Evolutionary conservation across 1,284 basidiomycete genomes (phyloP).

Genomic region (Heterobasidion parviporum): DNA sequence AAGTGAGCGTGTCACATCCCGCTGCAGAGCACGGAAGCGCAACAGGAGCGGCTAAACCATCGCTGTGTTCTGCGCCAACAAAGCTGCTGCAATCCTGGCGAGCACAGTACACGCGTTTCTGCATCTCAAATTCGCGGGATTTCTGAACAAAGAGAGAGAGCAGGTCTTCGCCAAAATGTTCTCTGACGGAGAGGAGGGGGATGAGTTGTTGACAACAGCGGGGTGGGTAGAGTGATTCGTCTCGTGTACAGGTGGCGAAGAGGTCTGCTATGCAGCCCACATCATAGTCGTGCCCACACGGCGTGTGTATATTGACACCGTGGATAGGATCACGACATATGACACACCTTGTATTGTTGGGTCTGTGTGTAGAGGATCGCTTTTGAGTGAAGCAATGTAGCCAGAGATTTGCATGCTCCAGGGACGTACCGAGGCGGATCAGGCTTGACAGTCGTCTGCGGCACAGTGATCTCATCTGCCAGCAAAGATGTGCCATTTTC

Average conservation of each 20-base stretch:
- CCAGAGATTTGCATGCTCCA: too few species aligned
- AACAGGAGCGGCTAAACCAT: background rate
- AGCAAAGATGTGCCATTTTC: too few species aligned
- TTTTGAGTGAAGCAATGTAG: too few species aligned
- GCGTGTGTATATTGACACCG: slow-evolving; percentile 22
- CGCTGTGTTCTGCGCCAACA: background rate
- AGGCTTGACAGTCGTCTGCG: too few species aligned
- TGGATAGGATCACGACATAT: slow-evolving; percentile 27
- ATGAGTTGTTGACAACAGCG: slow-evolving; percentile 29
- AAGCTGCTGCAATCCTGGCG: slow-evolving; percentile 24
- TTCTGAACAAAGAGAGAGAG: slow-evolving; percentile 21
- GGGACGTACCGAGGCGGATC: too few species aligned
- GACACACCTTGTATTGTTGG: slow-evolving; percentile 20
- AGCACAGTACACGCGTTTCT: slow-evolving; percentile 35
- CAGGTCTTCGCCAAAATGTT: slow-evolving; percentile 9
- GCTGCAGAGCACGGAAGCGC: background rate
- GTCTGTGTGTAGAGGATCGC: background rate
- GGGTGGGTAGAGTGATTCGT: slow-evolving; percentile 37
- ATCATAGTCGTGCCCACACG: slow-evolving; percentile 33
- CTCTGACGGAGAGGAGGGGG: background rate
- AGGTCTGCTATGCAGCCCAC: slow-evolving; percentile 27
- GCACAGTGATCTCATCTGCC: too few species aligned
- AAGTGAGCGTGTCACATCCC: slow-evolving; percentile 10
- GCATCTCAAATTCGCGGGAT: slow-evolving; percentile 25
- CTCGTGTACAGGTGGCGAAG: slow-evolving; percentile 26